A percentile compares a stretch with the other conserved stretches of the same genome.
Conservation (phyloP, 768 basidiomycete species). For the Naematelia aurantialba region DNA sequence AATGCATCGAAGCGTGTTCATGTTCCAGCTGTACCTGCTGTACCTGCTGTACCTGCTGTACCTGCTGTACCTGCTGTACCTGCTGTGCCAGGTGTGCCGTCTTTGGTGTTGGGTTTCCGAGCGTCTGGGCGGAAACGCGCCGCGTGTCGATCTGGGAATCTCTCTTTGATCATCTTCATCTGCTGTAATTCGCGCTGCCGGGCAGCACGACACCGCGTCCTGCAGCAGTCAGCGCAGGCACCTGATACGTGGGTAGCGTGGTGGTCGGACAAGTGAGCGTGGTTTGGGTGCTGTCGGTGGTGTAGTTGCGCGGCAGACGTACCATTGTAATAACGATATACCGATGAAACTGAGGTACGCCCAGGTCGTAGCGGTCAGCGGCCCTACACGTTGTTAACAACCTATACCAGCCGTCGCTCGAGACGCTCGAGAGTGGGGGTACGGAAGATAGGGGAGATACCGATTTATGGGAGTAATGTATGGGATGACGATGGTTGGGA, state of each 20-base stretch:
- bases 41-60: too few species aligned
- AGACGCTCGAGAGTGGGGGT: too few species aligned
- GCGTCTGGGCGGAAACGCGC: neutral
- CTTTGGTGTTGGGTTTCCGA: neutral
- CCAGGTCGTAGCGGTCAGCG: neutral
- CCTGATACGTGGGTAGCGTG: too few species aligned
- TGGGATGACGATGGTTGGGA: neutral
- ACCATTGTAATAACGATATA: slow-evolving; percentile 43
- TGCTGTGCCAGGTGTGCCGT: too few species aligned
- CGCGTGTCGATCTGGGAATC: slow-evolving; percentile 45
- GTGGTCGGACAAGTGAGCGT: too few species aligned
- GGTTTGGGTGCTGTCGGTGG: too few species aligned
- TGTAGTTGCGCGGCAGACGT: slow-evolving; percentile 10
- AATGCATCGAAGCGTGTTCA: neutral
- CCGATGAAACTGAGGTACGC: slow-evolving; percentile 25
- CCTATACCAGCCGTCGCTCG: too few species aligned
- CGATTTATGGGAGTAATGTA: neutral
- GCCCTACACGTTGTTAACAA: too few species aligned
- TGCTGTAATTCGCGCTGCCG: slow-evolving; percentile 39
- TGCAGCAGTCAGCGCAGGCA: slow-evolving; percentile 9
- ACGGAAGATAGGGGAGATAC: neutral
- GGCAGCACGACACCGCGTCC: slow-evolving; percentile 45
- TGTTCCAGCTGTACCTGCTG: neutral
- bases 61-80: too few species aligned
- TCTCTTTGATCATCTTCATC: slow-evolving; percentile 46